Evolutionary conservation across 352 stramenopile genomes (phyloP).

Genomic region (Phytophthora pisi): DNA sequence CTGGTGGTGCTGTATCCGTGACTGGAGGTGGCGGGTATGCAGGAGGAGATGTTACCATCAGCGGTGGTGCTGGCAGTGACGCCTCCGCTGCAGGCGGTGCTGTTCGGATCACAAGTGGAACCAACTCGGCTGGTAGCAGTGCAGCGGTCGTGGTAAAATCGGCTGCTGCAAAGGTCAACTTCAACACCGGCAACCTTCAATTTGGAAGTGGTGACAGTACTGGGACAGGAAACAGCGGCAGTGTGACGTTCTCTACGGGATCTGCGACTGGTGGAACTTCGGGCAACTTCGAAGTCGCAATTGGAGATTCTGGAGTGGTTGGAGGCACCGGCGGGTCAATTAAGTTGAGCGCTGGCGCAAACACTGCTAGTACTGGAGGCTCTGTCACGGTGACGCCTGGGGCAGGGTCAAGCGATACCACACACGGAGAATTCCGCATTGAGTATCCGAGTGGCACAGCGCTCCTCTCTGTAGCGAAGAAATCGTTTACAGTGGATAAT

Average conservation of each 20-base stretch:
- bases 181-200: conserved; percentile 38
- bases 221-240: conserved; percentile 45
- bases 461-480: conserved; percentile 43
- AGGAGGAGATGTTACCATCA: conserved; percentile 43
- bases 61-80: conserved; percentile 30
- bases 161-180: conserved; percentile 24
- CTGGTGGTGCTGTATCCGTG: conserved; percentile 26
- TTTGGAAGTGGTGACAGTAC: conserved; percentile 31
- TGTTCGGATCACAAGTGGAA: conserved; percentile 34
- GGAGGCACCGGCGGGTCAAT: conserved; percentile 36
- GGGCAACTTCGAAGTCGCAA: conserved; percentile 45
- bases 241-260: conserved; percentile 45
- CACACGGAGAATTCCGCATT: conserved; percentile 46
- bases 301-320: conserved; percentile 38
- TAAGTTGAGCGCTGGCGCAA: conserved; percentile 43
- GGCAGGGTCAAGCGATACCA: conserved; percentile 25
- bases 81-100: conserved; percentile 12
- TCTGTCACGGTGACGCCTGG: conserved; percentile 52
- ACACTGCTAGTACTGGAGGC: conserved; percentile 33
- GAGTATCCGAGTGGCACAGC: conserved; percentile 37
- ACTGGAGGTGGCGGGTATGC: conserved; percentile 18
- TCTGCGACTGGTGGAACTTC: conserved; percentile 27
- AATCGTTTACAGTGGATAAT: conserved; percentile 39
- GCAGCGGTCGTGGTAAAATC: conserved; percentile 37
- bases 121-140: conserved; percentile 35